Base-by-base conservation (phyloP, 495 filamentous ascomycete species). In the Lophiotrema nucula region DNA sequence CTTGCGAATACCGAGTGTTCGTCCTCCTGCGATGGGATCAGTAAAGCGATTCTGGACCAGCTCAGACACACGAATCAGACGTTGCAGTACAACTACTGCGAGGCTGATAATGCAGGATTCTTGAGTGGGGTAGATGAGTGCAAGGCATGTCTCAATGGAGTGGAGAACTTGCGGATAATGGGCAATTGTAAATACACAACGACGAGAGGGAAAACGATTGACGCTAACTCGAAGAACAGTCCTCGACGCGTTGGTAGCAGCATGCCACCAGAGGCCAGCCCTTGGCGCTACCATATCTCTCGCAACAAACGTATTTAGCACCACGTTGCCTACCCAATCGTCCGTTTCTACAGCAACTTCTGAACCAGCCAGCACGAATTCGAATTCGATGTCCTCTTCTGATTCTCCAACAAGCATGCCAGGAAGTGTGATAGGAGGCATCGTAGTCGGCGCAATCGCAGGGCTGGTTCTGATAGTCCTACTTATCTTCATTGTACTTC, bases 31-130 rank as follows among this genome's bases (percentile, higher is more conserved):
- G 27, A 22, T 12, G 8, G 42, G 16, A 47, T 56, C n/a, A 8
- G 41, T 19, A 47, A 16, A 1, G 16, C 53, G 3, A 4, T 56
- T 15, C 6, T 44, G 4, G 42, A 47, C 38, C 3, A 16, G 1
- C 18, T 56, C 25, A 22, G n/a, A 3, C 3, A 47, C 13, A 56
- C 42, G 15, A 47, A 47, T 16, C 28, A 44, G 23, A 44, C 38
- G 1, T 23, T 47, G 2, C 42, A 47, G 27, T 56, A 56, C 38
- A 41, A 47, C 23, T 56, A 47, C 31, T 56, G 53, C 26, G 11
- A 3, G 4, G 2, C 16, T 13, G 18, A 56, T 35, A 21, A 25
- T 24, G 53, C 22, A 6, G 43, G 25, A 2, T 56, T 56, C 18
- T 16, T 24, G 28, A 26, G 18, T 2, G 43, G 31, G 4, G 51